phyloP scores from a whole-genome alignment of 345 rosid genomes.

The Citrus inodora region DNA sequence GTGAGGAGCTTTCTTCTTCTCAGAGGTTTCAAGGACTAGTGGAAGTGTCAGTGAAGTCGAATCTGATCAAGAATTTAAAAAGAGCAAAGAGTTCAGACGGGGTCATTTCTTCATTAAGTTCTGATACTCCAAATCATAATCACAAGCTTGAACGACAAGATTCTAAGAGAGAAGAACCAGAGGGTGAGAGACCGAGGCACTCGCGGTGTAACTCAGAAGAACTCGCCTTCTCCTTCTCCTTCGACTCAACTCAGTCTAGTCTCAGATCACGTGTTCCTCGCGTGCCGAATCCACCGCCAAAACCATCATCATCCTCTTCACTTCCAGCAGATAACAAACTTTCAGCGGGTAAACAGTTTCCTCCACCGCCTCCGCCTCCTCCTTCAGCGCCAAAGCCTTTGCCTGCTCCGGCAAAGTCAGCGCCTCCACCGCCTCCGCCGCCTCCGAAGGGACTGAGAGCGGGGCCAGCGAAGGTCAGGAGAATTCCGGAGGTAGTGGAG shows the following conservation, averaged over 20 bases:
- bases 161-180: conserved; percentile 46
- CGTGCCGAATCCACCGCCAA: conserved; percentile 93
- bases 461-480: conserved; percentile 65
- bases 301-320: conserved; percentile 37
- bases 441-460: conserved; percentile 43
- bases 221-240: conserved; percentile 22
- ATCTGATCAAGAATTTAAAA: conserved; percentile 44
- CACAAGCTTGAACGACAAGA: conserved; percentile 30
- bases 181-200: conserved; percentile 36
- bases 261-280: conserved; percentile 75
- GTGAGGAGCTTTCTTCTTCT: conserved; percentile 55
- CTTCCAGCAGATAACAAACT: conserved; percentile 10
- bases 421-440: conserved; percentile 82
- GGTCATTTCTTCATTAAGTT: conserved; percentile 3
- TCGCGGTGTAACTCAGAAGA: conserved; percentile 68
- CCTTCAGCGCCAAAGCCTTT: conserved; percentile 16
- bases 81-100: conserved; percentile 34
- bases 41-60: conserved; percentile 54
- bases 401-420: conserved; percentile 15
- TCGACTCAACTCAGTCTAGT: conserved; percentile 46
- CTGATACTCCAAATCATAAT: not conserved
- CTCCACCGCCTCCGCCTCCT: conserved; percentile 42
- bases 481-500: conserved; percentile 96
- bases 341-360: conserved; percentile 23
- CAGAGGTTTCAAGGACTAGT: conserved; percentile 70